Base-by-base conservation (phyloP, 2,329 filamentous ascomycete species). In the Aspergillus tanneri region DNA sequence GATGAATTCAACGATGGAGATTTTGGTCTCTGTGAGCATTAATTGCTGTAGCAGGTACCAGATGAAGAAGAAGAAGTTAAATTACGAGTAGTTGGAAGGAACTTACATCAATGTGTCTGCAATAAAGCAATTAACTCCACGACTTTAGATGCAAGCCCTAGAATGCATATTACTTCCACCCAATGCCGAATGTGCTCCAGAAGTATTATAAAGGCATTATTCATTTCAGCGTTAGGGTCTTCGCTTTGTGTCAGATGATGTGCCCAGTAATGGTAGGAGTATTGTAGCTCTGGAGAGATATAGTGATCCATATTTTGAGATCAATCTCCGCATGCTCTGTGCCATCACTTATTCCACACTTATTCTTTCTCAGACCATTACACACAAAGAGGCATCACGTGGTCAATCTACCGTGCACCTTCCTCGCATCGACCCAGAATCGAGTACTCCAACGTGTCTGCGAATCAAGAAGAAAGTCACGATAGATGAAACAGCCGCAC, bases 211-310 rank as follows among this genome's bases (percentile, higher is more conserved):
- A 52, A 41, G 4, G 52, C 30, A 3, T 28, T n/a, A n/a, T 28
- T 4, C 6, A 45, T 21, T 22, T 22, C 34, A 11, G 51, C 41
- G 4, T 9, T n/a, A 18, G 56, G 35, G 8, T 24, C 24, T 23
- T 43, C 10, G 14, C 42, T 52, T 8, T 58, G 28, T 19, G 52
- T 18, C 16, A 65, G 14, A 57, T 69, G 60, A 32, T 63, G 36
- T 18, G 56, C 54, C 65, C 62, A 69, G 46, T 63, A 63, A 7
- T 47, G 54, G 43, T 60, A 67, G 30, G 58, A 46, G 46, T 66
- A 66, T 47, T 58, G 50, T 2, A 65, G 18, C 8, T 54, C 55
- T 16, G 51, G 11, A 21, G 53, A 43, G 14, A 65, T 36, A 27
- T 30, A 10, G 12, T 50, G 34, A 18, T 39, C 19, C 2, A 52